Percentiles rank a stretch among this genome's conserved stretches.
Conservation (phyloP, 139 green algal genomes). For the Dunaliella primolecta region DNA sequence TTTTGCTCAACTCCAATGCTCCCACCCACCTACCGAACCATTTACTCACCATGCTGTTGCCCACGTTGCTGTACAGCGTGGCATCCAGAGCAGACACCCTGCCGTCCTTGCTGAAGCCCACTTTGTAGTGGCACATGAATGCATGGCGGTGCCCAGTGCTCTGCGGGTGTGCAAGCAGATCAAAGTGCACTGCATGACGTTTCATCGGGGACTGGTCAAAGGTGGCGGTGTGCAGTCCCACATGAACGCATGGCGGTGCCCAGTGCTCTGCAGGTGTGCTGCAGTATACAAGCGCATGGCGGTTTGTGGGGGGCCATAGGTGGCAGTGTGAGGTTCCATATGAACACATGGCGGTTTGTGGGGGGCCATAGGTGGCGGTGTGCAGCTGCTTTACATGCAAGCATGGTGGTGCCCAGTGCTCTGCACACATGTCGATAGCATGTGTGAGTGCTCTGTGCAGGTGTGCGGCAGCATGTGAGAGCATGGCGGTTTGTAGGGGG, state of each 20-base stretch:
- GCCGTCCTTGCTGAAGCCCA: slow-evolving; percentile 47
- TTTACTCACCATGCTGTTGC: slow-evolving; percentile 36
- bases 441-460: no score
- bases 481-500: no score
- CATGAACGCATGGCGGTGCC: slow-evolving; percentile 25
- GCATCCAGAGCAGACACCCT: slow-evolving; percentile 74
- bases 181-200: slow-evolving; percentile 4
- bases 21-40: no score
- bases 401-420: slow-evolving; percentile 21
- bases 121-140: slow-evolving; percentile 22
- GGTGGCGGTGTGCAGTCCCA: slow-evolving; percentile 17
- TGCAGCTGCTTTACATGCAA: slow-evolving; percentile 20
- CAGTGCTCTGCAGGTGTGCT: background rate
- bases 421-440: no score
- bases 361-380: no score
- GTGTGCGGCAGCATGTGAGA: background rate
- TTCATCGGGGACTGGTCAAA: no score
- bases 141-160: slow-evolving; percentile 22
- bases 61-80: slow-evolving; percentile 87
- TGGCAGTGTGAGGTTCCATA: slow-evolving; percentile 17
- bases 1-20: no score
- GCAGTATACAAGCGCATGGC: background rate
- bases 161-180: background rate
- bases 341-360: slow-evolving; percentile 25
- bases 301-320: no score